Conservation (phyloP, 2,329 filamentous ascomycete species). For the Cryphonectria naterciae region DNA sequence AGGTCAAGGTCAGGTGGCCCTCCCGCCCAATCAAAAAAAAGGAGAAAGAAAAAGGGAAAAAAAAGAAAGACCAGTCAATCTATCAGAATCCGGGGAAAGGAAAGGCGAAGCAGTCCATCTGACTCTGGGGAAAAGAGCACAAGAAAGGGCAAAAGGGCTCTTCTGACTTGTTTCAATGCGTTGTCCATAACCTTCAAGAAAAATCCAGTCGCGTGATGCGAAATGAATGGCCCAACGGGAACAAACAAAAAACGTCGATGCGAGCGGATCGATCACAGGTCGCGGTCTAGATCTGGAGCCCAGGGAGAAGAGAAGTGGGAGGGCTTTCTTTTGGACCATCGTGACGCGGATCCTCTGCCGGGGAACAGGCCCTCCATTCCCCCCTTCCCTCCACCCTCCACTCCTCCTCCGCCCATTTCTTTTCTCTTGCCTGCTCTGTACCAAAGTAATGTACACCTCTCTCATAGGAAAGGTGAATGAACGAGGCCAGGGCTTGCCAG, state of each 20-base stretch:
- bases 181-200: constrained; percentile 5
- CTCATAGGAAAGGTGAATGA: background rate
- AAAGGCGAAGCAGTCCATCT: constrained; percentile 21
- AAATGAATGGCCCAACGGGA: background rate
- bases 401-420: too few relatives aligned
- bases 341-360: constrained; percentile 27
- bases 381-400: background rate
- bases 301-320: background rate
- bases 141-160: background rate
- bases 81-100: constrained; percentile 12
- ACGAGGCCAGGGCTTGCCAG: background rate
- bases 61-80: background rate
- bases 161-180: constrained; percentile 17
- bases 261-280: background rate
- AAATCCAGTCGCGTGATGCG: constrained; percentile 13
- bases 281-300: constrained; percentile 7
- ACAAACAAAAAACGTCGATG: background rate
- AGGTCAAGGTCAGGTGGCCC: constrained; percentile 1
- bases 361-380: constrained; percentile 24
- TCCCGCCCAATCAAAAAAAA: background rate
- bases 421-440: too few relatives aligned
- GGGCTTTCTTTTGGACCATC: constrained; percentile 18
- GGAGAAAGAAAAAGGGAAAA: too few relatives aligned
- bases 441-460: too few relatives aligned
- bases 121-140: constrained; percentile 18